A percentile compares a stretch with the other conserved stretches of the same genome.
These are phyloP conservation scores for Murraya koenigii DNA, from an alignment of 345 rosid genomes.

Conservation along the genomic window DNA sequence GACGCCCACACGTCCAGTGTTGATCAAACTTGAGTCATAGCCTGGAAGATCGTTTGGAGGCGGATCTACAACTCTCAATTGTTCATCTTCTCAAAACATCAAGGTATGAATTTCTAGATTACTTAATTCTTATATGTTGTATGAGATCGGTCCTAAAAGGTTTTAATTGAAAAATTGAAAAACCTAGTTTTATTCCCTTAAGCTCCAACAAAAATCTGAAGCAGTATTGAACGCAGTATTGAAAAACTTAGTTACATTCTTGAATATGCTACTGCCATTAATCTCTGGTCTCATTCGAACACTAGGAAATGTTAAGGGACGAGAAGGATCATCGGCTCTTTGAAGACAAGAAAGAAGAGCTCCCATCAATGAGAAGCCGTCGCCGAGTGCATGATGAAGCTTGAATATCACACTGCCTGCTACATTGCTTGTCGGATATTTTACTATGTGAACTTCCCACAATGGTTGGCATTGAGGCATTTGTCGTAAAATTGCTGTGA, in stretches of 20 bases:
- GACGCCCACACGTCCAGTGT: too few relatives aligned
- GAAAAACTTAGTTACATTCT: not conserved
- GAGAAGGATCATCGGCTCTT: conserved; percentile 37
- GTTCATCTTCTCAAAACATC: too few relatives aligned
- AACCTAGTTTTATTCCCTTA: too few relatives aligned
- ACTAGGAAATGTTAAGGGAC: conserved; percentile 33
- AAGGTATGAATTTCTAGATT: too few relatives aligned
- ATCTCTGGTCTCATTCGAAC: not conserved
- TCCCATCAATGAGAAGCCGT: conserved; percentile 42
- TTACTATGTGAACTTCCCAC: conserved; percentile 40
- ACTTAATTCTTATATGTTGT: too few relatives aligned
- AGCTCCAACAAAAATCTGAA: conserved; percentile 23
- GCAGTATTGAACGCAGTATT: conserved; percentile 1
- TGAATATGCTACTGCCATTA: not conserved
- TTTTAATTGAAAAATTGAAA: too few relatives aligned
- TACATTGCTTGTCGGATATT: conserved; percentile 26
- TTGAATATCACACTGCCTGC: conserved; percentile 28
- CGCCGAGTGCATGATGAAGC: conserved; percentile 41
- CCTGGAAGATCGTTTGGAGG: too few relatives aligned
- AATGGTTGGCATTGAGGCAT: conserved; percentile 21
- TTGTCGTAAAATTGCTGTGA: conserved; percentile 23
- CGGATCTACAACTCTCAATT: too few relatives aligned
- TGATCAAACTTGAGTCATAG: too few relatives aligned
- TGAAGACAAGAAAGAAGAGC: conserved; percentile 35
- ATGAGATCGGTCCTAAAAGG: too few relatives aligned